phyloP scores from a whole-genome alignment of 331 rosid genomes.

The Rosa hybrid region DNA sequence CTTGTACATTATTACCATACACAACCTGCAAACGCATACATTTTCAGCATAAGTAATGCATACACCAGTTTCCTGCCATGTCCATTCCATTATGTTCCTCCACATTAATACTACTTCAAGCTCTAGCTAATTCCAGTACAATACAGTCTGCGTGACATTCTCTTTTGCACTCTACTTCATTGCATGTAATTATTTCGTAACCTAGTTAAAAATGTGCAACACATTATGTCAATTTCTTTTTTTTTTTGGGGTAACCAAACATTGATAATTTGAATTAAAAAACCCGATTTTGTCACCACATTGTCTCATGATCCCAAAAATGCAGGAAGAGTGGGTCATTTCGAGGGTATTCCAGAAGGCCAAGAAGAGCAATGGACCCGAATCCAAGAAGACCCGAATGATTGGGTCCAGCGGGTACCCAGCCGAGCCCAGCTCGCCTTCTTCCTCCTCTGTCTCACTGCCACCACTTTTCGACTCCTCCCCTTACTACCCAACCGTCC shows the following conservation, averaged over 20 bases:
- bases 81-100: neutral
- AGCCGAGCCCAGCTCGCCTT: conserved; percentile 76
- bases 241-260: neutral
- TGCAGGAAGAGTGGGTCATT: conserved; percentile 96
- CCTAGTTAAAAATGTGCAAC: neutral
- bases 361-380: conserved; percentile 9
- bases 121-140: neutral
- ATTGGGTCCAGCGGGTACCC: conserved; percentile 34
- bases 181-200: neutral
- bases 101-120: neutral
- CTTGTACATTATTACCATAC: neutral
- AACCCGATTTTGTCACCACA: neutral
- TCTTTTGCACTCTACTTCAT: neutral
- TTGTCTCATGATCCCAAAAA: neutral
- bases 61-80: neutral
- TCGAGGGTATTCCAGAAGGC: conserved; percentile 84
- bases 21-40: neutral
- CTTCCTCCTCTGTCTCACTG: conserved; percentile 83
- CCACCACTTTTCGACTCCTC: conserved; percentile 88
- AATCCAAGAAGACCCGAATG: conserved; percentile 47
- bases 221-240: neutral
- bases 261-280: neutral
- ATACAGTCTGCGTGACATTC: neutral
- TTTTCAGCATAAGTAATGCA: neutral
- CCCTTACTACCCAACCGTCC: conserved; percentile 31